A percentile compares a stretch with the other conserved stretches of the same genome.
phyloP scores from a whole-genome alignment of 129 eudicot genomes.

The Artemisia annua region DNA sequence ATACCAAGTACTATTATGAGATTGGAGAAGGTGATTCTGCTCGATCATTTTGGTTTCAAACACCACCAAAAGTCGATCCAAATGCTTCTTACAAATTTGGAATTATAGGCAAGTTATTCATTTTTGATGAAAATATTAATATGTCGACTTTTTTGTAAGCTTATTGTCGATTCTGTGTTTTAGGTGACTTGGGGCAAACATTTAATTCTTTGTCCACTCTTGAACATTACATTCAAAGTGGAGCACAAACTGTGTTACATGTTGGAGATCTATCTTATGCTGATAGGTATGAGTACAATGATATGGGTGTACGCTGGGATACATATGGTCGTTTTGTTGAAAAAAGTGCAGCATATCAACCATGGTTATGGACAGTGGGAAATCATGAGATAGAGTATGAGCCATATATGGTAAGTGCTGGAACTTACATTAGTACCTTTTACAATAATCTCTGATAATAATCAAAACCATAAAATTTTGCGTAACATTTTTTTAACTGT shows the following conservation, averaged over 20 bases:
- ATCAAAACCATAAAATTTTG: no score
- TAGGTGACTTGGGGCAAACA: slow-evolving; percentile 98
- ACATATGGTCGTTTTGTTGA: slow-evolving; percentile 90
- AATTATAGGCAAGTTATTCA: slow-evolving; percentile 61
- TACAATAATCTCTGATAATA: no score
- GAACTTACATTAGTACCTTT: neutral
- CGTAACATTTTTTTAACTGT: slow-evolving; percentile 1
- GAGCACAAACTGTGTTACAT: slow-evolving; percentile 73
- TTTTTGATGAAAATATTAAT: slow-evolving; percentile 12
- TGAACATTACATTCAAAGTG: slow-evolving; percentile 73
- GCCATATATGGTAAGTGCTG: slow-evolving; percentile 78
- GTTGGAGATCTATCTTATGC: slow-evolving; percentile 98
- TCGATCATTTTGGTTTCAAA: slow-evolving; percentile 81
- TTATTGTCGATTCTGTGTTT: slow-evolving; percentile 15
- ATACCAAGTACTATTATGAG: slow-evolving; percentile 83
- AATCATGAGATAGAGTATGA: slow-evolving; percentile 95
- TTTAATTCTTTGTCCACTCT: slow-evolving; percentile 85
- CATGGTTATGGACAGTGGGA: slow-evolving; percentile 90
- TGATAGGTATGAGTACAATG: slow-evolving; percentile 68
- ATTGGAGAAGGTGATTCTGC: slow-evolving; percentile 74
- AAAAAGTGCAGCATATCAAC: slow-evolving; percentile 80
- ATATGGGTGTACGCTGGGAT: slow-evolving; percentile 94
- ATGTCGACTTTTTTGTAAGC: neutral
- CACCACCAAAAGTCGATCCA: slow-evolving; percentile 82
- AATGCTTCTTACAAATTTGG: slow-evolving; percentile 88